A percentile compares a stretch with the other conserved stretches of the same genome.
phyloP scores from a whole-genome alignment of 768 basidiomycete genomes.

The Suillus subluteus region DNA sequence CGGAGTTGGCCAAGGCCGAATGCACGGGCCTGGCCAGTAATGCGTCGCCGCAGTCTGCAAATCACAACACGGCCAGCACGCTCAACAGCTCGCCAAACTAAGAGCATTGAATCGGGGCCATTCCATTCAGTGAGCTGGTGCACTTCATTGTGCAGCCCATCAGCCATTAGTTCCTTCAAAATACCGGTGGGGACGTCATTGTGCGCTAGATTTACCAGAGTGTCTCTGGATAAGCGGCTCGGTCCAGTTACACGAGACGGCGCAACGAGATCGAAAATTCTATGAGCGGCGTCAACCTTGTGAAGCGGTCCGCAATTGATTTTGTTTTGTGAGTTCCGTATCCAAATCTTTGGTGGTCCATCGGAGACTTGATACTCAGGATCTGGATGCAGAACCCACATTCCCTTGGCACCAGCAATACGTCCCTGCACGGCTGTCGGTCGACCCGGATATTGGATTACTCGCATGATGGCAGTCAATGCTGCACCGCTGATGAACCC shows the following conservation, averaged over 20 bases:
- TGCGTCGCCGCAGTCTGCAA: conserved; percentile 46
- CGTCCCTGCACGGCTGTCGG: conserved; percentile 67
- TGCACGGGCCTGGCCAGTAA: conserved; percentile 56
- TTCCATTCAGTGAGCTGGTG: conserved; percentile 57
- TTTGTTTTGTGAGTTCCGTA: conserved; percentile 63
- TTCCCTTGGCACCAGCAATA: conserved; percentile 61
- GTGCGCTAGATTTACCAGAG: conserved; percentile 60
- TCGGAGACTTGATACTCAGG: conserved; percentile 31
- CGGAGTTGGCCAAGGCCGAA: conserved; percentile 51
- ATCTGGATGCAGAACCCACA: conserved; percentile 62
- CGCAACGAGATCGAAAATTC: conserved; percentile 64
- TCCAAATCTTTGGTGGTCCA: conserved; percentile 58
- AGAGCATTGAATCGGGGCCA: conserved; percentile 45
- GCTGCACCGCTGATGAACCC: conserved; percentile 67
- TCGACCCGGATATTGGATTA: conserved; percentile 35
- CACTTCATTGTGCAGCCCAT: conserved; percentile 52
- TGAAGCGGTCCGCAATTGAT: conserved; percentile 43
- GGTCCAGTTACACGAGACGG: conserved; percentile 48
- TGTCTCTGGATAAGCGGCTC: conserved; percentile 53
- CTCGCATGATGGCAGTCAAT: conserved; percentile 43
- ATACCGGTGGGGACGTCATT: conserved; percentile 55
- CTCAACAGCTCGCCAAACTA: conserved; percentile 56
- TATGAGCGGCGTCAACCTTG: conserved; percentile 43
- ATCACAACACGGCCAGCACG: conserved; percentile 48
- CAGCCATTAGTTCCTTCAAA: conserved; percentile 51